A percentile compares a stretch with the other conserved stretches of the same genome.
These are phyloP conservation scores for Sungouiella blattae DNA, from an alignment of 805 yeast species.

Conservation along the genomic window DNA sequence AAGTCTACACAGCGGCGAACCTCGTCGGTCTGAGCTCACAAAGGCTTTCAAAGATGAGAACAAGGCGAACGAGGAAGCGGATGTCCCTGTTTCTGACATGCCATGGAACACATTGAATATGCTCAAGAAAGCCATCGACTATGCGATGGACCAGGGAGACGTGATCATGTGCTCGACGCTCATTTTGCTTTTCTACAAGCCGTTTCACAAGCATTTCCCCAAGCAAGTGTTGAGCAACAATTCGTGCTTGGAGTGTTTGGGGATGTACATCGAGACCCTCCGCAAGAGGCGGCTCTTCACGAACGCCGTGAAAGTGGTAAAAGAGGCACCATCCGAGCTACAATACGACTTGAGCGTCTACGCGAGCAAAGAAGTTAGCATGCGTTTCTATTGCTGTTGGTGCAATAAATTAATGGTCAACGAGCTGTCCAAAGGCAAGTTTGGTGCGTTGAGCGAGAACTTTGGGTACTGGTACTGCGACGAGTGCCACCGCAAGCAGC, in stretches of 20 bases:
- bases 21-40: slow-evolving; percentile 22
- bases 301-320: slow-evolving; percentile 54
- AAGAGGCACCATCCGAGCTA: slow-evolving; percentile 34
- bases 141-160: slow-evolving; percentile 62
- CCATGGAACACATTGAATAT: slow-evolving; percentile 61
- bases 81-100: slow-evolving; percentile 1
- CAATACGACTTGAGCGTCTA: slow-evolving; percentile 25
- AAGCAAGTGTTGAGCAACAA: slow-evolving; percentile 16
- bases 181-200: slow-evolving; percentile 48
- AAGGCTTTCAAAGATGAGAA: slow-evolving; percentile 17
- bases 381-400: slow-evolving; percentile 53
- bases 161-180: slow-evolving; percentile 56
- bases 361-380: slow-evolving; percentile 33
- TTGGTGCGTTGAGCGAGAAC: slow-evolving; percentile 17
- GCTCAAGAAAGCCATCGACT: slow-evolving; percentile 49
- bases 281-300: slow-evolving; percentile 49
- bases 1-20: slow-evolving; percentile 12
- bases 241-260: slow-evolving; percentile 53
- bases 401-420: slow-evolving; percentile 61
- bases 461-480: slow-evolving; percentile 88
- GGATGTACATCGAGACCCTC: slow-evolving; percentile 52
- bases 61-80: background rate
- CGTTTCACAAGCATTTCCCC: slow-evolving; percentile 7
- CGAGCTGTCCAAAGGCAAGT: slow-evolving; percentile 47
- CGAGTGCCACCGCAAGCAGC: slow-evolving; percentile 55